phyloP scores from a whole-genome alignment of 2,329 filamentous ascomycete species.

The Chaetomiaceae sp. region DNA sequence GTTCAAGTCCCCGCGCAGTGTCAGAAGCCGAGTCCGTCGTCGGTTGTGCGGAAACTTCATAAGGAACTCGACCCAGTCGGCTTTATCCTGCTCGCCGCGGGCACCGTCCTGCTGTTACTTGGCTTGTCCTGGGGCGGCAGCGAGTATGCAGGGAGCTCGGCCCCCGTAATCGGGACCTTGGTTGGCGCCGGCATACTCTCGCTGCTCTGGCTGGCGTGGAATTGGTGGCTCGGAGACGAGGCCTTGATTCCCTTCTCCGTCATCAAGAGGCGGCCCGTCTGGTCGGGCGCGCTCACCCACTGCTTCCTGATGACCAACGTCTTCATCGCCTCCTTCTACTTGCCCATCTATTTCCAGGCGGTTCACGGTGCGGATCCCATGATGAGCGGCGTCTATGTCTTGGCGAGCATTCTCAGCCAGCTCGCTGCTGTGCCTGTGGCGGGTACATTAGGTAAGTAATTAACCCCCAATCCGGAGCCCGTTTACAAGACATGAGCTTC shows the following conservation, averaged over 20 bases:
- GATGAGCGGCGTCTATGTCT: conserved; percentile 33
- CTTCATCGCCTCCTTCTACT: conserved; percentile 27
- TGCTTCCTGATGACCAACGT: conserved; percentile 24
- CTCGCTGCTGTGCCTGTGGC: conserved; percentile 21
- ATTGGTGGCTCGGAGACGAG: conserved; percentile 30
- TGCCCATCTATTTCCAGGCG: conserved; percentile 39
- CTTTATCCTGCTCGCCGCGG: conserved; percentile 40
- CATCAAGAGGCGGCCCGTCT: conserved; percentile 23
- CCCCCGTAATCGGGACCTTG: conserved; percentile 39
- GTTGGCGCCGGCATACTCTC: conserved; percentile 33
- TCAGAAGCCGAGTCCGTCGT: conserved; percentile 29
- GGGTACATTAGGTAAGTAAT: conserved; percentile 26
- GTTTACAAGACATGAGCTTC: not conserved
- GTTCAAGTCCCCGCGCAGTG: conserved; percentile 37
- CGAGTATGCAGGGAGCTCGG: conserved; percentile 37
- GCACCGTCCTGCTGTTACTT: conserved; percentile 40
- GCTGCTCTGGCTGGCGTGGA: conserved; percentile 39
- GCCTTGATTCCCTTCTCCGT: conserved; percentile 29
- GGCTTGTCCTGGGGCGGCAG: conserved; percentile 43
- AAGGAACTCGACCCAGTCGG: conserved; percentile 39
- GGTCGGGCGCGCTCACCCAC: conserved; percentile 25
- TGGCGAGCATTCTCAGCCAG: conserved; percentile 30
- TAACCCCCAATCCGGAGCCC: no score
- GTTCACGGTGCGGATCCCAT: conserved; percentile 29
- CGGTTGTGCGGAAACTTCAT: conserved; percentile 28